A percentile compares a stretch with the other conserved stretches of the same genome.
phyloP scores from a whole-genome alignment of 495 filamentous ascomycete species.

The Annulohypoxylon stygium region DNA sequence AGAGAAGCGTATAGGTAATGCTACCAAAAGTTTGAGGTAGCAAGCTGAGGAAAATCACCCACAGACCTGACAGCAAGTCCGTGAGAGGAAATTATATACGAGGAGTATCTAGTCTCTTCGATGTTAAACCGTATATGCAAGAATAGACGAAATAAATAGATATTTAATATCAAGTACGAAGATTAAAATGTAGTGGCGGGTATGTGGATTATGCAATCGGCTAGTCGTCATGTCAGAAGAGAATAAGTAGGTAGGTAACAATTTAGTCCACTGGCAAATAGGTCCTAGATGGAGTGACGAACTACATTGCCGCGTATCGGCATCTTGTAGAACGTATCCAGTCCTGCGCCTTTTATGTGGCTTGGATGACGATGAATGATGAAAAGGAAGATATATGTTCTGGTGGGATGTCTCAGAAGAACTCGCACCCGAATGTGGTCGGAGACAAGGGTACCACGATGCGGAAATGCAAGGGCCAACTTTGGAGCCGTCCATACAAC shows the following conservation, averaged over 20 bases:
- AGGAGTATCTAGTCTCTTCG: neutral
- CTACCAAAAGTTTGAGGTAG: neutral
- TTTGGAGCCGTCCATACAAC: slow-evolving; percentile 29
- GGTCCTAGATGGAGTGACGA: neutral
- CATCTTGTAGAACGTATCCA: neutral
- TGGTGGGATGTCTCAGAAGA: slow-evolving; percentile 3
- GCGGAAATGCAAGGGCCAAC: slow-evolving; percentile 41
- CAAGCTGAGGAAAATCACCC: slow-evolving; percentile 6
- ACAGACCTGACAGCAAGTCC: neutral
- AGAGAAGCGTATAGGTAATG: neutral
- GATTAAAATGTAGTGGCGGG: slow-evolving; percentile 1
- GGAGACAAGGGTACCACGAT: slow-evolving; percentile 39
- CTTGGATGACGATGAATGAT: neutral
- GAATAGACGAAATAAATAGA: neutral
- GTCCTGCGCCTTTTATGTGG: neutral
- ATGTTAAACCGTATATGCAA: neutral
- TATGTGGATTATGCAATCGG: neutral
- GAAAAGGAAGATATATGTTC: neutral
- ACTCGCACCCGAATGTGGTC: slow-evolving; percentile 21
- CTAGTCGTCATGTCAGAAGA: neutral
- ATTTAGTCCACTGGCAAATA: neutral
- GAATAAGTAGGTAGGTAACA: neutral
- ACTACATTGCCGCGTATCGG: neutral
- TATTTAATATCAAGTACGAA: neutral
- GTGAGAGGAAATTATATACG: slow-evolving; percentile 2